Evolutionary conservation across 192 early-diverging fungal genomes (phyloP).

Genomic region (Backusella macrospora): DNA sequence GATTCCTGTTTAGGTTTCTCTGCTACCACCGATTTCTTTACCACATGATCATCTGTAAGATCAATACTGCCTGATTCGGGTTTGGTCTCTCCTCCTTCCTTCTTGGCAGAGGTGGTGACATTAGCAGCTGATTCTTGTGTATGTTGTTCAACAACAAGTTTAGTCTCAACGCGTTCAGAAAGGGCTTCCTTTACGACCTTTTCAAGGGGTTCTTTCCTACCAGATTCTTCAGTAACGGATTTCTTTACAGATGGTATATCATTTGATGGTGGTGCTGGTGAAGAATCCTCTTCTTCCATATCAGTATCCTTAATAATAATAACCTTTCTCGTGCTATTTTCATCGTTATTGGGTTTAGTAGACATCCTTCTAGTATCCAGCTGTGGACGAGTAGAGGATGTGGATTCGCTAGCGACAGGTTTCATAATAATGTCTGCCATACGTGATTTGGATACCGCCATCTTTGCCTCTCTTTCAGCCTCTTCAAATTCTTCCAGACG

Average conservation of each 20-base stretch:
- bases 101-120: neutral
- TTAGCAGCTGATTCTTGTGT: neutral
- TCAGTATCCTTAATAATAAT: neutral
- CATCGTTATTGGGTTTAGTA: neutral
- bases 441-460: neutral
- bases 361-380: neutral
- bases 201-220: neutral
- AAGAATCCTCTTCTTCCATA: neutral
- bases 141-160: neutral
- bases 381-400: neutral
- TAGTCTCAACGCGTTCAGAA: neutral
- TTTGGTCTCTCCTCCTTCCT: neutral
- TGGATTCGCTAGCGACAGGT: neutral
- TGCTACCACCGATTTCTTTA: neutral
- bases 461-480: conserved; percentile 20
- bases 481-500: conserved; percentile 37
- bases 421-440: neutral
- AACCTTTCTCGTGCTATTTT: neutral
- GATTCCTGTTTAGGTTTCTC: neutral
- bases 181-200: neutral
- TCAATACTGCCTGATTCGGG: neutral
- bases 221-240: neutral
- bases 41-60: neutral
- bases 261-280: neutral
- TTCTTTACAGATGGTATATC: neutral